Base-by-base conservation (phyloP, 2,329 filamentous ascomycete species). In the Xylariales sp. region DNA sequence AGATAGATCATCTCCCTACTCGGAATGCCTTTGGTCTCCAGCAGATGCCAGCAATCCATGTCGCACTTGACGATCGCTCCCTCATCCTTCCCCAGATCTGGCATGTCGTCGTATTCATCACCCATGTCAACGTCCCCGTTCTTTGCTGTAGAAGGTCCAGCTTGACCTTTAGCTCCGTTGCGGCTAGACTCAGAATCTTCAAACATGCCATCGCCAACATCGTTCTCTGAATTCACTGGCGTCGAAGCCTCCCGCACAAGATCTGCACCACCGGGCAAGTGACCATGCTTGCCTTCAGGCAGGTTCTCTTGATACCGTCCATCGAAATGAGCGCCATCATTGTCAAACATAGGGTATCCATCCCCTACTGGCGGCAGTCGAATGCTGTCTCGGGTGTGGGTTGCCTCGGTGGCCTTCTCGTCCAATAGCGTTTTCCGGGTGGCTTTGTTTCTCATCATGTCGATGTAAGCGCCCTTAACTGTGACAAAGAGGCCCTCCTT, bases 1-100 rank as follows among this genome's bases (percentile, higher is more conserved):
- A 40, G 20, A 18, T 9, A 31, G 25, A 32, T 31, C 10, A 40
- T n/a, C 27, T 35, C 34, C 10, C 31, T 19, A 1, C 16, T 7
- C 6, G 12, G 11, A 11, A 12, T 16, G 11, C 21, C 14, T n/a
- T 6, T 20, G 14, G 38, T 18, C n/a, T 33, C 38, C 7, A 40
- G 18, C 28, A 45, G 16, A 16, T 45, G 28, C 22, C 21, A 37
- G 18, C 33, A 37, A 10, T 38, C 42, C 11, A 39, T 19, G 5
- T 43, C 27, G n/a, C 29, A 43, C 12, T 29, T 22, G 5, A 31
- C 19, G 14, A 47, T 31, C 9, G 19, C 15, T 11, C 15, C 20
- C 29, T 20, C 25, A 27, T 39, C 35, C 11, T 27, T 29, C 18
- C 16, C 31, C 19, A 34, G 33, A 19, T 31, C 41, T 9, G 22